Evolutionary conservation across 768 basidiomycete genomes (phyloP).

Genomic region (Suillus hirtellus): DNA sequence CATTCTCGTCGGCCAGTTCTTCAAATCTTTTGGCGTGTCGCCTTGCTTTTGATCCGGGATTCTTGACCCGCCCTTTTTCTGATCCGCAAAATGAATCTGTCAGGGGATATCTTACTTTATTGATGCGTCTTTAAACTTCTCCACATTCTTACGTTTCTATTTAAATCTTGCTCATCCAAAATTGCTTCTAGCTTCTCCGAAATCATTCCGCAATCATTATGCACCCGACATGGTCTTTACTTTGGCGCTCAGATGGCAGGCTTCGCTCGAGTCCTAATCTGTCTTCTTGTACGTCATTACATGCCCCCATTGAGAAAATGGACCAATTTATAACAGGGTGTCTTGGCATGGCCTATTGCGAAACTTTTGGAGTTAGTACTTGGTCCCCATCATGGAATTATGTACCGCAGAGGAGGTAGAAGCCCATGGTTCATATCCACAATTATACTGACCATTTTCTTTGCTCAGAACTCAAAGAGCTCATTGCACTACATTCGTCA

Average conservation of each 20-base stretch:
- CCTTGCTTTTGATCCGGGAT: neutral
- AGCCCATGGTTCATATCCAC: neutral
- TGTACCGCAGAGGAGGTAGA: conserved; percentile 75
- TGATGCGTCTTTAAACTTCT: neutral
- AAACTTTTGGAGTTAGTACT: conserved; percentile 77
- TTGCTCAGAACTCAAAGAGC: conserved; percentile 72
- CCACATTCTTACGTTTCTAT: neutral
- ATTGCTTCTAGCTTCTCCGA: conserved; percentile 68
- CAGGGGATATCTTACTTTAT: neutral
- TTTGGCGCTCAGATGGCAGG: conserved; percentile 86
- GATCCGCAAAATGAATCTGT: neutral
- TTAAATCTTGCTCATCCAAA: neutral
- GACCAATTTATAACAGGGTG: conserved; percentile 42
- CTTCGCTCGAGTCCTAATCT: conserved; percentile 67
- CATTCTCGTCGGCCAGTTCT: neutral
- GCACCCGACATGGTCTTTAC: conserved; percentile 86
- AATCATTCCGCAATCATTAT: conserved; percentile 92
- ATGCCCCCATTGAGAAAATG: neutral
- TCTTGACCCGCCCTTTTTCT: neutral
- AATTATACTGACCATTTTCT: neutral
- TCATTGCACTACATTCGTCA: conserved; percentile 85
- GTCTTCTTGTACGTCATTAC: conserved; percentile 52
- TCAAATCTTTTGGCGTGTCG: neutral
- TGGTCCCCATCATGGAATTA: conserved; percentile 87
- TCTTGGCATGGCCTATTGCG: conserved; percentile 84